Evolutionary conservation across 805 yeast genomes (phyloP).

Genomic region (Limtongia smithiae): DNA sequence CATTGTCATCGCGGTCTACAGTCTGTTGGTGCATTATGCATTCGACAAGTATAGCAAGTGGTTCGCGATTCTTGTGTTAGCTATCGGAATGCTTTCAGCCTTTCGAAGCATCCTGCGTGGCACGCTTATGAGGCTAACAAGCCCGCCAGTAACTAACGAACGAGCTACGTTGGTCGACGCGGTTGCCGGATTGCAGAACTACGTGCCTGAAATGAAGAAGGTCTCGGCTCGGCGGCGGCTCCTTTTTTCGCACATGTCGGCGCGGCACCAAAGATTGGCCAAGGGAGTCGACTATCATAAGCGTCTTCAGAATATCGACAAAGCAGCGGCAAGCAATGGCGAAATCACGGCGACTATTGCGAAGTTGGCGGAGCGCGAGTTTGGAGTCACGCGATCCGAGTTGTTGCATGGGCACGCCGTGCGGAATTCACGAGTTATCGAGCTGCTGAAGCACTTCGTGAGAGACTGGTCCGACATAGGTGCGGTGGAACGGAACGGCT

Average conservation of each 20-base stretch:
- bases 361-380: conserved; percentile 37
- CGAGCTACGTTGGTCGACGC: conserved; percentile 25
- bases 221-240: conserved; percentile 28
- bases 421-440: conserved; percentile 28
- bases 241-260: conserved; percentile 41
- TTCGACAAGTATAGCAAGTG: conserved; percentile 9
- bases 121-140: conserved; percentile 9
- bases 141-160: conserved; percentile 13
- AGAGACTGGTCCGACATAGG: conserved; percentile 70
- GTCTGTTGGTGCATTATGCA: conserved; percentile 10
- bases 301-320: conserved; percentile 51
- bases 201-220: conserved; percentile 15
- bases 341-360: conserved; percentile 47
- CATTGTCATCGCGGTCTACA: conserved; percentile 10
- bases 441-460: conserved; percentile 64
- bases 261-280: conserved; percentile 56
- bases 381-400: conserved; percentile 46
- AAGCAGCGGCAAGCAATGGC: conserved; percentile 48
- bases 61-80: conserved; percentile 14
- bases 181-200: conserved; percentile 31
- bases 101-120: conserved; percentile 4
- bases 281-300: conserved; percentile 51
- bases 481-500: conserved; percentile 49
- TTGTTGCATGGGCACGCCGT: conserved; percentile 41
- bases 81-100: conserved; percentile 11